Percentiles rank a stretch among this genome's conserved stretches.
Evolutionary conservation across 2,329 filamentous ascomycete species (phyloP).

Genomic region (Aspergillus novoparasiticus): DNA sequence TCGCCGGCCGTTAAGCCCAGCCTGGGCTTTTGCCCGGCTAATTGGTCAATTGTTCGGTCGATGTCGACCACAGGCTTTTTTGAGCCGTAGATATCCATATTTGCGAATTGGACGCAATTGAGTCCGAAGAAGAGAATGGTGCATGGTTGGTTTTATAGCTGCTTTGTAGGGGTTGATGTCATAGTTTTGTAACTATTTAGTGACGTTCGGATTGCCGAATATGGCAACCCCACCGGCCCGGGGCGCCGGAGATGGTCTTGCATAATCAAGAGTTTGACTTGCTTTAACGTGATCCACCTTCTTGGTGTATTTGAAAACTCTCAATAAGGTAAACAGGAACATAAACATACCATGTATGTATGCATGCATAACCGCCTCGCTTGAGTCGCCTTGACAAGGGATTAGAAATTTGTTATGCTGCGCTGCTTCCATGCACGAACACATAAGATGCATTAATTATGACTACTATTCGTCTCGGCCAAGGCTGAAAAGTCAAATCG

Average conservation of each 20-base stretch:
- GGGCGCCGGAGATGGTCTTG: no score
- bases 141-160: conserved; percentile 1
- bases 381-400: neutral
- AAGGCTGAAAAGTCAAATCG: conserved; percentile 23
- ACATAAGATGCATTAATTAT: neutral
- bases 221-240: neutral
- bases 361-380: neutral
- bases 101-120: neutral
- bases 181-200: conserved; percentile 21
- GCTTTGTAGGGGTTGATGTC: conserved; percentile 20
- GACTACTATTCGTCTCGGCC: neutral
- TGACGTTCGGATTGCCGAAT: neutral
- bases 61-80: conserved; percentile 16
- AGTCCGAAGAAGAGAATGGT: neutral
- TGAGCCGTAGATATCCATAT: conserved; percentile 14
- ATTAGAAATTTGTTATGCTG: neutral
- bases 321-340: neutral
- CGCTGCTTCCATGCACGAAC: neutral
- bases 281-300: neutral
- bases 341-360: neutral
- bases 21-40: neutral
- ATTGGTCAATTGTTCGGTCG: conserved; percentile 7
- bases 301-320: neutral
- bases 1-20: conserved; percentile 21
- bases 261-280: neutral